phyloP scores from a whole-genome alignment of 257 asterid species.

The Solanum lignicaule region DNA sequence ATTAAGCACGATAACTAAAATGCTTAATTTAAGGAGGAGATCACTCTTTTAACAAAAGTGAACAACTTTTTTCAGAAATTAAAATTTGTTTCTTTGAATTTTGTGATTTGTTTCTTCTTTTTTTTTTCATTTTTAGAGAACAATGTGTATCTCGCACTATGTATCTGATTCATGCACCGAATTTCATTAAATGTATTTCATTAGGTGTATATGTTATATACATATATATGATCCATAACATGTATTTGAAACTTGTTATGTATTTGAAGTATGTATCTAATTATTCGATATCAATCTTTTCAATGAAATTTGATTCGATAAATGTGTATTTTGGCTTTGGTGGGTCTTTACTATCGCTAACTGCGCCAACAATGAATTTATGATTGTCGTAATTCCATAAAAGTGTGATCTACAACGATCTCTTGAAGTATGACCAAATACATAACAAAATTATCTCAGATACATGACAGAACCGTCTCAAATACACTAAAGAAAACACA shows the following conservation, averaged over 20 bases:
- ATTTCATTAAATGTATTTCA: too few relatives aligned
- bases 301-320: too few relatives aligned
- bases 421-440: neutral
- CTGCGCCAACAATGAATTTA: too few relatives aligned
- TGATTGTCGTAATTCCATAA: too few relatives aligned
- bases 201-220: neutral
- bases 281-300: too few relatives aligned
- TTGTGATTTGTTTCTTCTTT: neutral
- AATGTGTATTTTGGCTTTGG: neutral
- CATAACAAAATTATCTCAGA: neutral
- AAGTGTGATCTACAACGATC: neutral
- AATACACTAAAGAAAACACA: too few relatives aligned
- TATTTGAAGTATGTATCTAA: neutral
- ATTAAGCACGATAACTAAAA: too few relatives aligned
- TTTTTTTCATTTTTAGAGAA: neutral
- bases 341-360: too few relatives aligned
- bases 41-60: neutral
- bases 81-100: too few relatives aligned
- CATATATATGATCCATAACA: neutral
- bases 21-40: neutral
- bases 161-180: neutral
- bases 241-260: neutral
- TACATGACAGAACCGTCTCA: neutral
- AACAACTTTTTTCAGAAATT: neutral
- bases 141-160: neutral